phyloP scores from a whole-genome alignment of 2,329 filamentous ascomycete genomes.

The Ophiostoma sp. region DNA sequence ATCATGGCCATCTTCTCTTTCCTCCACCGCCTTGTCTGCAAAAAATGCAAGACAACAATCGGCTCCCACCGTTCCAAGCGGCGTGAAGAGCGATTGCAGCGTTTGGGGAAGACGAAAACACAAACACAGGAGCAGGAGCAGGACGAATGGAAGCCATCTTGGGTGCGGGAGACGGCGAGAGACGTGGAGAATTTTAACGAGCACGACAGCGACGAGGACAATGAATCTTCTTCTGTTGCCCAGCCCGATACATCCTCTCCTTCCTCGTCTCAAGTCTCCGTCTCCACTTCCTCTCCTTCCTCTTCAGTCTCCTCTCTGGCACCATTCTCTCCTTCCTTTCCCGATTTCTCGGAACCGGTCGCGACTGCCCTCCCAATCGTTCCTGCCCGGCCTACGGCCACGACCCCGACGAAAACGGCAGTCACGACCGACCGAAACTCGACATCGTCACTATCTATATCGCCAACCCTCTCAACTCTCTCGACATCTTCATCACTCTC shows the following conservation, averaged over 20 bases:
- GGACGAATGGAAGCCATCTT: neutral
- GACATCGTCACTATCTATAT: neutral
- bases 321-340: neutral
- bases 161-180: neutral
- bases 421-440: neutral
- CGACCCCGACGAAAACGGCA: neutral
- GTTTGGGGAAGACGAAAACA: neutral
- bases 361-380: neutral
- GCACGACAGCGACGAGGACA: neutral
- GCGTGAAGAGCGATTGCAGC: neutral
- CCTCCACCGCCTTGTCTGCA: constrained; percentile 5
- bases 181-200: neutral
- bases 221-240: neutral
- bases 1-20: constrained; percentile 14
- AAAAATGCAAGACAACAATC: neutral
- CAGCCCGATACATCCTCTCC: neutral
- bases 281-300: neutral
- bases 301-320: neutral
- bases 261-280: neutral
- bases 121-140: neutral
- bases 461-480: neutral
- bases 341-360: neutral
- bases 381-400: neutral
- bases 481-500: neutral
- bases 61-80: neutral